Conservation (phyloP, 163 green algal genomes). For the Chlamydomonas reinhardtii region DNA sequence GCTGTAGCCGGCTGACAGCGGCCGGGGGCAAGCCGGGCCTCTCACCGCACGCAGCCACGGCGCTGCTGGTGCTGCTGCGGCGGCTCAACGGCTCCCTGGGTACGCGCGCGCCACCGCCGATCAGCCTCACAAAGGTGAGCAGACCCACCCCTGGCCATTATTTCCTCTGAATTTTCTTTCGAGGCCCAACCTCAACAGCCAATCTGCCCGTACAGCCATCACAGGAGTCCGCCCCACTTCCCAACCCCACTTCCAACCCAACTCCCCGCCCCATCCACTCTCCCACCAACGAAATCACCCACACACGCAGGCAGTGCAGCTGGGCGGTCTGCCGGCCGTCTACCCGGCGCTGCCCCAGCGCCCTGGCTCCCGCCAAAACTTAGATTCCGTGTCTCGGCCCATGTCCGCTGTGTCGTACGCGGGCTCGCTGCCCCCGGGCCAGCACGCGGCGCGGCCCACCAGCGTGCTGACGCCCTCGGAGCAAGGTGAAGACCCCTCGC, state of each 20-base stretch:
- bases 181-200: no score
- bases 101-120: background rate
- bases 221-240: no score
- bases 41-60: background rate
- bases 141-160: background rate
- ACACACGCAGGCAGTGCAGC: background rate
- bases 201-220: no score
- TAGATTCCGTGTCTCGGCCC: background rate
- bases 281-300: background rate
- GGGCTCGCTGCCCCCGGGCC: background rate
- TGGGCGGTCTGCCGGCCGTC: constrained; percentile 5
- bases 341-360: background rate
- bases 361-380: background rate
- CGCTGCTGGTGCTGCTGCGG: constrained; percentile 33
- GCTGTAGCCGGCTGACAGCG: no score
- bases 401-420: background rate
- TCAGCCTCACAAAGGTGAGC: constrained; percentile 19
- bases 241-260: background rate
- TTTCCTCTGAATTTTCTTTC: no score
- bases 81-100: background rate
- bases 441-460: background rate
- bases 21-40: no score
- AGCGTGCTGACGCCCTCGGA: constrained; percentile 23
- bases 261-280: background rate
- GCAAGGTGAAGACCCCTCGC: constrained; percentile 23